Evolutionary conservation across 345 rosid genomes (phyloP).

Genomic region (Eucalyptus erythrocorys): DNA sequence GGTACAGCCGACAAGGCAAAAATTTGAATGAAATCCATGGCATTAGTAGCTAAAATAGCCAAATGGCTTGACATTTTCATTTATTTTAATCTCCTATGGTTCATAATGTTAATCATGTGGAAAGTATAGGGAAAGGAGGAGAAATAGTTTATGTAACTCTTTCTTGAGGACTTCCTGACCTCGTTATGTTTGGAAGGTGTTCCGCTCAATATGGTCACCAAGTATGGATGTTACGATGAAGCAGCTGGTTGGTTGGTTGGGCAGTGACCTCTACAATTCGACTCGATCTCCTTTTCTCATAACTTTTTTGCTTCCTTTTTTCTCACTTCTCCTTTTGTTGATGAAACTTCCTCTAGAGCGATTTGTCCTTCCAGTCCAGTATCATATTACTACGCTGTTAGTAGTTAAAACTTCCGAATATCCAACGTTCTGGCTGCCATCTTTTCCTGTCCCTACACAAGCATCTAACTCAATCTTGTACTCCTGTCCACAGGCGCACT

Average conservation of each 20-base stretch:
- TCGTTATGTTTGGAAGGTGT: not conserved
- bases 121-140: not conserved
- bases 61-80: not conserved
- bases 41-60: not conserved
- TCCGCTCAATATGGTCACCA: not conserved
- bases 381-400: not conserved
- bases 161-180: not conserved
- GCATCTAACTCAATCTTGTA: constrained; percentile 23
- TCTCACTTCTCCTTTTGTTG: not conserved
- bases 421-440: not conserved
- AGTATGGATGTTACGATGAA: not conserved
- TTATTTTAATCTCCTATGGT: too few relatives aligned
- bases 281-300: not conserved
- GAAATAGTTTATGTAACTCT: not conserved
- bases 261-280: not conserved
- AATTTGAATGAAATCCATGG: too few relatives aligned
- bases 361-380: constrained; percentile 39
- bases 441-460: not conserved
- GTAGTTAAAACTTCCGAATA: not conserved
- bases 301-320: not conserved
- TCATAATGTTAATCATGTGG: not conserved
- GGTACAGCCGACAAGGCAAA: not conserved
- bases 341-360: not conserved
- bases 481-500: constrained; percentile 51
- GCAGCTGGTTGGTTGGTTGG: not conserved